Base-by-base conservation (phyloP, 1,284 basidiomycete genomes). In the Heterobasidion parviporum region DNA sequence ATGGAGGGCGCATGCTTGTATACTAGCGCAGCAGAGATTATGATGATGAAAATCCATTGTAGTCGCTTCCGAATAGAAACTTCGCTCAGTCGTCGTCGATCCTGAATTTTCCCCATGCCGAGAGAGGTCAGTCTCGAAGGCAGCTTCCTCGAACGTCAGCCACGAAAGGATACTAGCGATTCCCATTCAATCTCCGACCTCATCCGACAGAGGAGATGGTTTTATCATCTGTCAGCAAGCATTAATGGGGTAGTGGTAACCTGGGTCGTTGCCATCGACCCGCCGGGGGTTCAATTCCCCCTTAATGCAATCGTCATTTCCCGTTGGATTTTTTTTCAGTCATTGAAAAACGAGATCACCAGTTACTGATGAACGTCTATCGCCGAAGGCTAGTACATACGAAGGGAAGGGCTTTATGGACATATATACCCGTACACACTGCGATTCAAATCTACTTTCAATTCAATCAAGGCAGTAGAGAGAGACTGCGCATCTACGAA, bases 251-350 rank as follows among this genome's bases (percentile, higher is more conserved):
- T 75, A 74, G 73, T 74, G 72, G 72, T 74, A 74, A 74, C 71
- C 74, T 75, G 72, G 73, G 72, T 75, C 73, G 74, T 75, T 75
- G 73, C 73, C 74, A 75, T 74, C 69, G 69, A 83, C 81, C 82
- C 82, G 82, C 82, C 81, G 82, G 80, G 82, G 78, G 82, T 85
- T 85, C 82, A 79, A 85, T 85, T 85, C 82, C 81, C 82, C 63
- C 81, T 85, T 83, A 82, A 83, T 84, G 83, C 82, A 83, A 0
- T 3, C 5, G 5, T 26, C 4, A 4, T 26, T 26, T 26, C 5
- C 4, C 26, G 4, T 26, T 26, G 1, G 26, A 26, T 5, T 26
- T 26, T 26, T 26, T 26, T 26, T 26, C 26, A 26, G 26, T 26
- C 26, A 26, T 26, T 5, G 26, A 4, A 6, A 26, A 26, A 26